These are phyloP conservation scores for Fraxinus ornus DNA, from an alignment of 305 asterid genomes.

Conservation along the genomic window DNA sequence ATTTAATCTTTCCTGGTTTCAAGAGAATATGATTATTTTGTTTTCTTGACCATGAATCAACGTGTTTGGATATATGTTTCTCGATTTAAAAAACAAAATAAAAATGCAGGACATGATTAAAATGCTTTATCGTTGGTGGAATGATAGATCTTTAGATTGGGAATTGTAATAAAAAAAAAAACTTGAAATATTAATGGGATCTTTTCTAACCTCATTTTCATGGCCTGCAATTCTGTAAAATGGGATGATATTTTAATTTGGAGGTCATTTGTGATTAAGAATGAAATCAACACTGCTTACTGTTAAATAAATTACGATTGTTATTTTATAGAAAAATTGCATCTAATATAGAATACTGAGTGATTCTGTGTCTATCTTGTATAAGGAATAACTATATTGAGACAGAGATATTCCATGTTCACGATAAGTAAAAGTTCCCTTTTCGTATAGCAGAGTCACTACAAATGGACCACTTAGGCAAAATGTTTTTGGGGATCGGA, in stretches of 20 bases:
- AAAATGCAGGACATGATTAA: neutral
- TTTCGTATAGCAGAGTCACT: neutral
- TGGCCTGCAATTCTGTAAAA: neutral
- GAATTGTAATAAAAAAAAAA: neutral
- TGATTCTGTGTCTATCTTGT: neutral
- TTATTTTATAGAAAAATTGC: neutral
- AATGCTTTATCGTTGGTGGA: neutral
- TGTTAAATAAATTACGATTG: neutral
- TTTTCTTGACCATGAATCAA: neutral
- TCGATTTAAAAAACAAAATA: neutral
- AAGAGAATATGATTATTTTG: neutral
- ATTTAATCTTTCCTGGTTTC: neutral
- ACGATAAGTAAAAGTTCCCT: neutral
- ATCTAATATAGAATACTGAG: neutral
- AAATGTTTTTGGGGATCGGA: neutral
- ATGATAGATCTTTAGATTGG: neutral
- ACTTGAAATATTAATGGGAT: constrained; percentile 1
- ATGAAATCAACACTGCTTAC: neutral
- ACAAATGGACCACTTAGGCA: neutral
- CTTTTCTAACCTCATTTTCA: neutral
- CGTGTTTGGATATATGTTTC: neutral
- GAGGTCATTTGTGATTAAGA: neutral
- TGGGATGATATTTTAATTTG: neutral
- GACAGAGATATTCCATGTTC: neutral
- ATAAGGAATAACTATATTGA: neutral